Evolutionary conservation across 2,329 filamentous ascomycete species (phyloP), one percentile per base, ranked within the genome.

Genomic region (Parascedosporium putredinis): DNA sequence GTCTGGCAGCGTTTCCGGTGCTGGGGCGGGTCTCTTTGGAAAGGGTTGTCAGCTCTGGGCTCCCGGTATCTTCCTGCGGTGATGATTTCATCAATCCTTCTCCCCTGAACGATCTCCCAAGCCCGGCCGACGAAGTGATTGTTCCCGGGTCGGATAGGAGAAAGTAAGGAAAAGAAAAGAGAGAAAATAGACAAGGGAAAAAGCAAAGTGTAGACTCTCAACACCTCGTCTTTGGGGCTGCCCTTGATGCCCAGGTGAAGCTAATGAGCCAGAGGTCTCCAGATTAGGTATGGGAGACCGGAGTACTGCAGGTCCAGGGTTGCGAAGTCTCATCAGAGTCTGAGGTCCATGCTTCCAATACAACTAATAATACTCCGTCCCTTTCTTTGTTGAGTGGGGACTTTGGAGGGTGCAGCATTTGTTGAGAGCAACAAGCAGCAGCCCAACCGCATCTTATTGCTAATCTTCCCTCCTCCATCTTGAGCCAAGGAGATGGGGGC

Each of bases 291-390:
- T n/a, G n/a, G n/a, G 38, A 20, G 38, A 42, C 20, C 12, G 38
- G 38, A 42, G 18, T 6, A 20, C 38, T 42, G 38, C 38, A 42
- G 20, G 38, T 42, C 38, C 38, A 42, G 38, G 38, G 38, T 42
- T 36, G n/a, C 4, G 33, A 36, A 36, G 33, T 36, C 33, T 18
- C 33, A 36, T 36, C 14, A 18, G n/a, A 36, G n/a, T 31, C 27
- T 6, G 7, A 31, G 27, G 27, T 31, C 27, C 38, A 23, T 16
- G 38, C 38, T n/a, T n/a, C n/a, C n/a, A n/a, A n/a, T n/a, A n/a
- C n/a, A n/a, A n/a, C n/a, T n/a, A n/a, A n/a, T n/a, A n/a, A n/a
- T n/a, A n/a, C n/a, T n/a, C n/a, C n/a, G n/a, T n/a, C n/a, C n/a
- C 20, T 16, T 10, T 20, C 38, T 42, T 42, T 42, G 38, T 42